These are phyloP conservation scores for Candolleomyces aberdarensis DNA, from an alignment of 768 basidiomycete species.

Conservation along the genomic window DNA sequence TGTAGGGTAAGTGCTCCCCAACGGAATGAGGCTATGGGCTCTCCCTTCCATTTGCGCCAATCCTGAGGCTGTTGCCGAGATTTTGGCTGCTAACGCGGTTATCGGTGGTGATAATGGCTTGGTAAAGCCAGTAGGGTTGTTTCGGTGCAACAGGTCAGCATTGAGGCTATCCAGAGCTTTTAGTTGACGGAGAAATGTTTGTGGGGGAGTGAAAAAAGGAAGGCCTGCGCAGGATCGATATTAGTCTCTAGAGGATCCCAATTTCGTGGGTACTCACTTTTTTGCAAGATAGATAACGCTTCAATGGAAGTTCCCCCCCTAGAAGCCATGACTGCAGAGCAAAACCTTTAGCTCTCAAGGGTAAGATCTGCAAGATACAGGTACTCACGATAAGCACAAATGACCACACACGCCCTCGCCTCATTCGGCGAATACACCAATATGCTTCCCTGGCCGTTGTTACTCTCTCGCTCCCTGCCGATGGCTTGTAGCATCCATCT, in stretches of 20 bases:
- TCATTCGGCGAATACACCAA: constrained; percentile 57
- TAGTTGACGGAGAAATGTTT: not conserved
- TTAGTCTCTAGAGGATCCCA: not conserved
- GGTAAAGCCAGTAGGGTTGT: not conserved
- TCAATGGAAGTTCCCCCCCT: not conserved
- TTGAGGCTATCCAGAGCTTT: not conserved
- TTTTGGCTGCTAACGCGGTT: too few species aligned
- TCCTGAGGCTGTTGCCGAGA: too few species aligned
- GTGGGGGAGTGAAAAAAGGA: not conserved
- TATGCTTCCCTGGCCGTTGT: constrained; percentile 40
- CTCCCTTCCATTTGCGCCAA: too few species aligned
- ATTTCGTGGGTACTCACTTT: constrained; percentile 1
- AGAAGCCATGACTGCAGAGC: not conserved
- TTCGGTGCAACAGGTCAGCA: not conserved
- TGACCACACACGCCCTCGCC: constrained; percentile 49
- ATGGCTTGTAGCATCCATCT: not conserved
- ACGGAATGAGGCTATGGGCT: too few species aligned
- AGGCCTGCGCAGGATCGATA: not conserved
- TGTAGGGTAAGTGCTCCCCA: too few species aligned
- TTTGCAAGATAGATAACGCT: not conserved
- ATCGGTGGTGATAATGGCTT: too few species aligned
- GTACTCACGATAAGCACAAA: constrained; percentile 52
- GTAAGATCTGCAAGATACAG: not conserved
- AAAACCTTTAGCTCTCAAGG: too few species aligned
- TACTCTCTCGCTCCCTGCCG: constrained; percentile 25